Base-by-base conservation (phyloP, 345 rosid species). In the Salix arbutifolia region DNA sequence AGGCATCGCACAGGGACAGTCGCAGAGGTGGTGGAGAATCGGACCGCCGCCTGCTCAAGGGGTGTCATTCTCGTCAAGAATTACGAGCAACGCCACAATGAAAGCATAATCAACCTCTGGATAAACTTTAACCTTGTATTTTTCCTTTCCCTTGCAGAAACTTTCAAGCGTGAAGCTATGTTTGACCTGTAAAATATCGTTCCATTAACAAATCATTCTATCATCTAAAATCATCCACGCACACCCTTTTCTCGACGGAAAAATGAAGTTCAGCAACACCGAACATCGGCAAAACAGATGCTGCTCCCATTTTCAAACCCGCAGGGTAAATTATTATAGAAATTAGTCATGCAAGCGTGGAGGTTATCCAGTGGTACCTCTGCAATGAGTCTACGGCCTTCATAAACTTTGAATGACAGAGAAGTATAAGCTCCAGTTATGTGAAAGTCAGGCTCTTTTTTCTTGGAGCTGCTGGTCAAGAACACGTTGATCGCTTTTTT, bases 21-120 rank as follows among this genome's bases (percentile, higher is more conserved):
- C 0, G n/a, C 61, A 10, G 26, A 21, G 61, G 25, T 0, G 61
- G 25, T 3, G 3, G 21, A n/a, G 64, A 58, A 23, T n/a, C 4
- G 28, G 64, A 58, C 26, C 28, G 23, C 28, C 64, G 23, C 64
- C 14, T 1, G 64, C 14, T 58, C 28, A 58, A 4, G 79, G 80
- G 18, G 78, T 80, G 60, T 89, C 96, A 70, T 74, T 85, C 71
- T 87, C 92, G 52, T 91, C 90, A 44, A 91, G 78, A 69, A 89
- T 85, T 8, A 91, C 91, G 28, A 90, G 77, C 72, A 91, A 82
- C 74, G 96, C 91, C 35, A 86, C 77, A 72, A 91, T 87, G 74
- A 91, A 90, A 5, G 94, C 92, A 77, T 90, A 91, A 70, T 91
- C 96, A 68, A 91, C 96, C 79, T 91, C 94, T 58, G 96, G 96